A percentile compares a stretch with the other conserved stretches of the same genome.
Evolutionary conservation across 176 grass and related monocot species (phyloP).

Genomic region (Musa beccarii): DNA sequence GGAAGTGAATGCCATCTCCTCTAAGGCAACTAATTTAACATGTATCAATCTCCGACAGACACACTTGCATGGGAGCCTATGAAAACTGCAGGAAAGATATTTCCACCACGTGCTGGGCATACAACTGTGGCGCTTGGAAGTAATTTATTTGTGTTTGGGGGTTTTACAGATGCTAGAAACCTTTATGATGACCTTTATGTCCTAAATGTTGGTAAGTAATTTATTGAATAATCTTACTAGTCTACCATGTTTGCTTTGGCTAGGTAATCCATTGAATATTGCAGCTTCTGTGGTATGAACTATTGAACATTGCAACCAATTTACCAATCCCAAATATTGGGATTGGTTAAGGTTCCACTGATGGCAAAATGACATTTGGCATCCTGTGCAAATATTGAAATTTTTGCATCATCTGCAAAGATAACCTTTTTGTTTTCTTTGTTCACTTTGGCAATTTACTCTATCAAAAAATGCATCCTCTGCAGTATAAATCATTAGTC

Average conservation of each 20-base stretch:
- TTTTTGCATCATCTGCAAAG: neutral
- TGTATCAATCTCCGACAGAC: conserved; percentile 1
- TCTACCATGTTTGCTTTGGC: neutral
- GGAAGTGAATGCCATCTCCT: neutral
- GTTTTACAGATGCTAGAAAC: conserved; percentile 21
- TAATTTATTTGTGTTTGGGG: conserved; percentile 29
- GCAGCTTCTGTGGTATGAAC: neutral
- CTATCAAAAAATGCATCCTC: too few species aligned
- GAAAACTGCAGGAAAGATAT: conserved; percentile 13
- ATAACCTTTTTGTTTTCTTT: neutral
- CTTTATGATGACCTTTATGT: conserved; percentile 32
- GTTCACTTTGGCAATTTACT: neutral
- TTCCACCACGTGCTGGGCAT: conserved; percentile 31
- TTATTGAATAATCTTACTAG: neutral
- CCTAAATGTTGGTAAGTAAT: conserved; percentile 21
- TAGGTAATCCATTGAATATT: neutral
- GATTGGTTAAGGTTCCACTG: too few species aligned
- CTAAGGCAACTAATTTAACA: neutral
- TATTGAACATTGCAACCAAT: neutral
- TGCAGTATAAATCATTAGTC: too few species aligned
- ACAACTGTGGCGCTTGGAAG: conserved; percentile 25
- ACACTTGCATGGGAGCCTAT: conserved; percentile 25
- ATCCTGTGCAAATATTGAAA: neutral
- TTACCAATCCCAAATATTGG: too few species aligned
- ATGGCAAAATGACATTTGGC: neutral